Conservation (phyloP, 2,329 filamentous ascomycete species). For the Tolypocladium album region DNA sequence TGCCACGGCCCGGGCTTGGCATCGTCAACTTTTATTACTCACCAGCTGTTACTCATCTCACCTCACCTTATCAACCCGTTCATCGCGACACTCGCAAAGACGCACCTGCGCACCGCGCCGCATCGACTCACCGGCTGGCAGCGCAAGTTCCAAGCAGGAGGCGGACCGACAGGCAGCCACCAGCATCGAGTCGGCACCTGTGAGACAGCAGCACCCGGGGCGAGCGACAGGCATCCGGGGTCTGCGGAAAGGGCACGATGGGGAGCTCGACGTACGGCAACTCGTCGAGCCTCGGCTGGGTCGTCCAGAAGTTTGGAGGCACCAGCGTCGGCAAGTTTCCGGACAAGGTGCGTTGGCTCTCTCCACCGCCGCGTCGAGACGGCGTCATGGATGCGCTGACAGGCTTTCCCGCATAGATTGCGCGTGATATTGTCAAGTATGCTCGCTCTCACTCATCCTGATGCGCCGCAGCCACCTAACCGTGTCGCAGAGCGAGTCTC, state of each 20-base stretch:
- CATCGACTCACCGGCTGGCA: not conserved
- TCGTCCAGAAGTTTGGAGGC: conserved; percentile 91
- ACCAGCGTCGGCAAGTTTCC: conserved; percentile 95
- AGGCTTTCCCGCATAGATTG: conserved; percentile 20
- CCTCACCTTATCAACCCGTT: not conserved
- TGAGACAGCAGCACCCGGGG: not conserved
- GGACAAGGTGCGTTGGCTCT: conserved; percentile 39
- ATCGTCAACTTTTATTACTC: not conserved
- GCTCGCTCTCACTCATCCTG: conserved; percentile 3
- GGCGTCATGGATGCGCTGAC: not conserved
- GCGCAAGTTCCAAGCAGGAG: not conserved
- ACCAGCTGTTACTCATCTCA: not conserved
- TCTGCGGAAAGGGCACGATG: conserved; percentile 11
- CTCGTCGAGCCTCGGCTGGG: conserved; percentile 48
- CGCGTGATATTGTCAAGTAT: conserved; percentile 31
- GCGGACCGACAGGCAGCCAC: not conserved
- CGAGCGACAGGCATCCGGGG: not conserved
- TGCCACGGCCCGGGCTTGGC: not conserved
- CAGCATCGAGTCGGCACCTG: not conserved
- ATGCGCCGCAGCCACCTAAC: not conserved
- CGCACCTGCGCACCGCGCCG: not conserved
- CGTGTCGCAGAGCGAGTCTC: conserved; percentile 32
- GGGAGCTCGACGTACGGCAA: conserved; percentile 23
- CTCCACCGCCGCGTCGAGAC: not conserved
- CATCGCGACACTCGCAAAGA: not conserved